Base-by-base conservation (phyloP, 75 land plant species). In the Ceratopteris richardii region DNA sequence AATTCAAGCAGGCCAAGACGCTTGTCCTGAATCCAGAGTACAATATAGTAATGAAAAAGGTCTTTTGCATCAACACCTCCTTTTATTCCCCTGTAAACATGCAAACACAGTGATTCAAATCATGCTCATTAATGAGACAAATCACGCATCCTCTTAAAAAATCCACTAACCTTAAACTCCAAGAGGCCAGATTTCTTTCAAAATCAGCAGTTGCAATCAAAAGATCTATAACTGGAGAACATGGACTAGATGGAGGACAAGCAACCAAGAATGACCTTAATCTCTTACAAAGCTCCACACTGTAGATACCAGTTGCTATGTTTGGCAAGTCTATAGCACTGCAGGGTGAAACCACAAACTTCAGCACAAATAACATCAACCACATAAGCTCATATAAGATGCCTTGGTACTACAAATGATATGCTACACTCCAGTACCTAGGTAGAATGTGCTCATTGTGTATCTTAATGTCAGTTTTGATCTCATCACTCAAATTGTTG, bases 281-380 rank as follows among this genome's bases (percentile, higher is more conserved):
- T 44, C 91, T 72, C 26, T 71, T 83, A 65, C 83, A 75, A 9
- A 94, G 67, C 71, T 94, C 88, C 47, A 73, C 67, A 75, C 77
- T 82, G 62, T 94, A 90, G 18, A 94, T 76, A 53, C 74, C 69
- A 50, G 91, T 77, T 31, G 88, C 60, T 42, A 90, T 81, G 56
- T 77, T 90, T 54, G 98, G 87, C 65, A 94, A 72, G 61, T 94
- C 96, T 29, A 94, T 86, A 17, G 82, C 86, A 52, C 96, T 94
- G 87, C 50, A 64, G 66, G 51, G 0, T 67, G 58, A 29, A 3
- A 33, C 37, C n/a, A n/a, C n/a, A n/a, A n/a, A n/a, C n/a, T n/a
- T n/a, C n/a, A n/a, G n/a, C n/a, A n/a, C n/a, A n/a, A n/a, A n/a
- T n/a, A n/a, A n/a, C n/a, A n/a, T n/a, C n/a, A n/a, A n/a, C n/a